Evolutionary conservation across 2,329 filamentous ascomycete species (phyloP).

Genomic region (Cladophialophora exuberans): DNA sequence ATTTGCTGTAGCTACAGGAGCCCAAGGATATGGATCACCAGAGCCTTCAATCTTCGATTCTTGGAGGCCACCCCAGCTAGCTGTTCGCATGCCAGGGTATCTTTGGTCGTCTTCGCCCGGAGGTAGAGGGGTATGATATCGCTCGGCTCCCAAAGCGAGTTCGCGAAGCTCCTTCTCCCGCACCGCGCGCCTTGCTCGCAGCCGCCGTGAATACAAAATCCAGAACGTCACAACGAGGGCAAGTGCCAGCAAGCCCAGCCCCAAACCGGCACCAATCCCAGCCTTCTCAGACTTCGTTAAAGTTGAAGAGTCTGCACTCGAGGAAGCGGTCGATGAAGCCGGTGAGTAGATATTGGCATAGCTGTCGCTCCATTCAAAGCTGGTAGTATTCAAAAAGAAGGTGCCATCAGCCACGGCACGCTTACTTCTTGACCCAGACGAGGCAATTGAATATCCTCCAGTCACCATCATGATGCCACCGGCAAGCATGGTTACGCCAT

Average conservation of each 20-base stretch:
- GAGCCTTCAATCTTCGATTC: constrained; percentile 30
- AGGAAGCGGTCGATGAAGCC: constrained; percentile 35
- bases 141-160: constrained; percentile 55
- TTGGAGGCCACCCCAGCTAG: constrained; percentile 32
- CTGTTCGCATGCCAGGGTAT: constrained; percentile 24
- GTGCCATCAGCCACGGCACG: constrained; percentile 46
- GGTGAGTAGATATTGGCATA: constrained; percentile 55
- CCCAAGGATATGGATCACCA: constrained; percentile 38
- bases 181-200: constrained; percentile 42
- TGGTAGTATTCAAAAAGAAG: constrained; percentile 63
- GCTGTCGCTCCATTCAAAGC: constrained; percentile 59
- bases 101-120: constrained; percentile 5
- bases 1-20: constrained; percentile 26
- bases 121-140: constrained; percentile 46
- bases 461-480: constrained; percentile 64
- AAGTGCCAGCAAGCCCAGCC: constrained; percentile 62
- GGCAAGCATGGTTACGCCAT: constrained; percentile 64
- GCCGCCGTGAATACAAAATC: constrained; percentile 56
- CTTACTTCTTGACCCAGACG: constrained; percentile 39
- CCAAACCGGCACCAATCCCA: constrained; percentile 67
- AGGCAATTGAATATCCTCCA: constrained; percentile 60
- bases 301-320: constrained; percentile 19
- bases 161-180: constrained; percentile 61
- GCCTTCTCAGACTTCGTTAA: constrained; percentile 49
- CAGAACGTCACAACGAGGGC: constrained; percentile 52